Evolutionary conservation across 73 alveolate species (phyloP).

Genomic region (Uronychia binucleata): DNA sequence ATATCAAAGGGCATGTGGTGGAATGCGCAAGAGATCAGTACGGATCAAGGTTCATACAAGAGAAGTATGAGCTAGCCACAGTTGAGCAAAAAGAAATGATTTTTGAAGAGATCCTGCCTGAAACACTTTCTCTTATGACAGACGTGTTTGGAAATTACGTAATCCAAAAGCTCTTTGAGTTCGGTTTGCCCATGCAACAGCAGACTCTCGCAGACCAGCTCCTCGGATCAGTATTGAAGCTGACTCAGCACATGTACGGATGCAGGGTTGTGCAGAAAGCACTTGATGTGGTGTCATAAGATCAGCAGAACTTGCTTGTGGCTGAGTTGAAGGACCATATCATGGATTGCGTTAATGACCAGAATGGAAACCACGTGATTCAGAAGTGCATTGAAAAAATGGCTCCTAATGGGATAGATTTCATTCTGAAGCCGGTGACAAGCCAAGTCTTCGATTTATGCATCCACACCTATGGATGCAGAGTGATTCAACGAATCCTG

Average conservation of each 20-base stretch:
- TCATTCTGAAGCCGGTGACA: conserved; percentile 78
- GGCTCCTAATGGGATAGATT: conserved; percentile 61
- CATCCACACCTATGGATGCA: conserved; percentile 90
- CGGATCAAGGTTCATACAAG: conserved; percentile 90
- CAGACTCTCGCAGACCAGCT: conserved; percentile 71
- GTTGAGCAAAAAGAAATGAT: conserved; percentile 89
- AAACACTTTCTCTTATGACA: conserved; percentile 68
- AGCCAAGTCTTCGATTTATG: conserved; percentile 69
- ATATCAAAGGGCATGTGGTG: conserved; percentile 70
- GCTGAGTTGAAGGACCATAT: conserved; percentile 75
- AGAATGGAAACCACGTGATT: conserved; percentile 97
- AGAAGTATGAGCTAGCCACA: conserved; percentile 84
- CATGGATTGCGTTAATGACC: conserved; percentile 85
- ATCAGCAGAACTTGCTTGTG: conserved; percentile 57
- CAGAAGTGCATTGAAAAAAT: conserved; percentile 90
- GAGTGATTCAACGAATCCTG: conserved; percentile 90
- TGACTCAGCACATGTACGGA: conserved; percentile 90
- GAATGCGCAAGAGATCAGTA: conserved; percentile 75
- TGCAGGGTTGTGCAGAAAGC: conserved; percentile 93
- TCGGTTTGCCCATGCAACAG: conserved; percentile 70
- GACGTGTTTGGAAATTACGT: conserved; percentile 97
- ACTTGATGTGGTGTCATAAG: conserved; percentile 61
- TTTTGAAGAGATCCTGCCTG: conserved; percentile 76
- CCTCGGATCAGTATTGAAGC: conserved; percentile 77
- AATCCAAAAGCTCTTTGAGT: conserved; percentile 86